Evolutionary conservation across 225 moss, liverwort and hornwort genomes (phyloP), one percentile per base, ranked within the genome.

Genomic region (Anthoceros angustus): DNA sequence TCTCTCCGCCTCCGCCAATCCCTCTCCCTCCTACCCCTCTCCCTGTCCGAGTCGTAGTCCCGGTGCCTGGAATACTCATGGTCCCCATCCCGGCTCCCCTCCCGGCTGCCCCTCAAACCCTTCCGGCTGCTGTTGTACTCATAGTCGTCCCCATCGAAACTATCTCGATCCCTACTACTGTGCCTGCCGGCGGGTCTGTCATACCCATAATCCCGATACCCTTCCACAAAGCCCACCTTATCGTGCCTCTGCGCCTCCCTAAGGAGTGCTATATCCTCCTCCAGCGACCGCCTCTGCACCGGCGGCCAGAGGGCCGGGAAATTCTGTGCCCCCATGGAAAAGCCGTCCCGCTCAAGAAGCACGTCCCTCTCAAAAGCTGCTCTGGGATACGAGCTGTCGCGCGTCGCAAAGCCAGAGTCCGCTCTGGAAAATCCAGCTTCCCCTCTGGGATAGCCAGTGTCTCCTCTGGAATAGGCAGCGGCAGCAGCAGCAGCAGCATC

Each of bases 171-270:
- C 61, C 92, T 80, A 79, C 80, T 92, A 69, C 46, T 62, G 71
- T 83, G 84, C 60, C 86, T 85, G 63, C 78, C 80, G 0, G 76
- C 68, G 32, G 32, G 32, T 79, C 83, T 89, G 62, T 84, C 81
- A 40, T 67, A 77, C 40, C 71, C 68, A 62, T 75, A 69, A 62
- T 82, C 82, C 43, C 74, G 77, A 66, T 77, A 83, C 70, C 73
- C 40, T 55, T 91, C 91, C 62, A 75, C 85, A 62, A 75, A 87
- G 55, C 80, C 92, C 25, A 72, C 67, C 74, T 84, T 92, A 67
- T 89, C 92, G 41, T 84, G 84, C 69, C 95, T 83, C 63, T 91
- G 86, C 45, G 80, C 78, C 68, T 91, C 86, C 40, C 81, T 84
- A 62, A 86, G 73, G 40, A 81, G 43, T 70, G 82, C 83, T 50